Evolutionary conservation across 805 yeast species (phyloP).

Genomic region (Alloascoidea hylecoeti): DNA sequence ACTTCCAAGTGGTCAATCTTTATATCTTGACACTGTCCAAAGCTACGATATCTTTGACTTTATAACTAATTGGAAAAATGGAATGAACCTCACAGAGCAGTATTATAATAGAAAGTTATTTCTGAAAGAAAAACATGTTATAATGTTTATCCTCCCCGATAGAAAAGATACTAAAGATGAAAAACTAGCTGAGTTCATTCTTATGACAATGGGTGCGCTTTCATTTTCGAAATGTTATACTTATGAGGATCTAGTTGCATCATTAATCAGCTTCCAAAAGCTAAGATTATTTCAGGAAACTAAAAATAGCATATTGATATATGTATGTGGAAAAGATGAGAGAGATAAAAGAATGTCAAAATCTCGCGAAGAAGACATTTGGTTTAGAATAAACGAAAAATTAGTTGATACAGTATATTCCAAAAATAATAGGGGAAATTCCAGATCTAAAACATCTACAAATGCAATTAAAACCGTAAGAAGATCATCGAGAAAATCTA

Average conservation of each 20-base stretch:
- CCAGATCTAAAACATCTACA: background rate
- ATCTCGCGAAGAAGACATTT: background rate
- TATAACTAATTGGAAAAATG: background rate
- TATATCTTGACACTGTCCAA: constrained; percentile 15
- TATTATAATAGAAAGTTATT: background rate
- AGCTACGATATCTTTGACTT: background rate
- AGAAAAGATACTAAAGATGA: background rate
- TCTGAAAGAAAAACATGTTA: constrained; percentile 1
- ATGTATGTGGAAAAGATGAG: constrained; percentile 1
- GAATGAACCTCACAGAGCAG: background rate
- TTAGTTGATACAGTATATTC: background rate
- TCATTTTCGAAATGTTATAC: background rate
- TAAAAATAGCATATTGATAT: background rate
- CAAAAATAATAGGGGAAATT: background rate
- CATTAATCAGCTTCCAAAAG: background rate
- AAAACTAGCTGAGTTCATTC: background rate
- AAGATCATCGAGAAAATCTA: background rate
- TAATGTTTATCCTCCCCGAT: background rate
- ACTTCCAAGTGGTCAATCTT: constrained; percentile 57
- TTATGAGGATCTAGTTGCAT: background rate
- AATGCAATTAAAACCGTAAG: background rate
- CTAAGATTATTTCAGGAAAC: background rate
- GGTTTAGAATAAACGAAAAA: background rate
- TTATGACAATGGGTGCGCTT: background rate
- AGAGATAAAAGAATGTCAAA: background rate